Conservation (phyloP, 2,329 filamentous ascomycete species). For the Diatrype stigma region DNA sequence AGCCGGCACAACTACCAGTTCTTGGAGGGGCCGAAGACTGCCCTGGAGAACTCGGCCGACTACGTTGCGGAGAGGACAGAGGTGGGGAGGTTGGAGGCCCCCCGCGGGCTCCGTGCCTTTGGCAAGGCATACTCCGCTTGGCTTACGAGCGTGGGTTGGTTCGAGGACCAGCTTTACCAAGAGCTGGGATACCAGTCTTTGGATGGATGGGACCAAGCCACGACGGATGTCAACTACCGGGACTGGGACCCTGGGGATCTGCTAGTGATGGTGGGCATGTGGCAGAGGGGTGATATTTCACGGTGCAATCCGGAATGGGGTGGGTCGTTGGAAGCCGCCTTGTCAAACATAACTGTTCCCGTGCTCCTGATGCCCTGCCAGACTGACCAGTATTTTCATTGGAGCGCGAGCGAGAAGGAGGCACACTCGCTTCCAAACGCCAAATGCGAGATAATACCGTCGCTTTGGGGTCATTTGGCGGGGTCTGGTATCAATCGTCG, state of each 20-base stretch:
- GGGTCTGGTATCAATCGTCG: conserved; percentile 25
- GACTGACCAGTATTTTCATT: conserved; percentile 64
- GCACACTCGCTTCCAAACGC: conserved; percentile 22
- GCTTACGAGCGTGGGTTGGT: conserved; percentile 43
- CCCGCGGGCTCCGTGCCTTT: conserved; percentile 38
- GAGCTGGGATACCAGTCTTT: conserved; percentile 31
- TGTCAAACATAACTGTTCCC: conserved; percentile 57
- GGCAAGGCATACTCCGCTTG: conserved; percentile 43
- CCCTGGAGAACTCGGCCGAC: conserved; percentile 36
- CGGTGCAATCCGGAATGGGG: conserved; percentile 13
- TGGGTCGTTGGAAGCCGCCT: conserved; percentile 42
- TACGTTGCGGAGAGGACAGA: conserved; percentile 31
- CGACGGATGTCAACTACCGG: conserved; percentile 28
- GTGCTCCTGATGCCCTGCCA: conserved; percentile 57
- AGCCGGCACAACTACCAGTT: conserved; percentile 44
- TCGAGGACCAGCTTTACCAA: conserved; percentile 36
- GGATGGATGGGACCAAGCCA: conserved; percentile 30
- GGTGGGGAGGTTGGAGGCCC: conserved; percentile 21
- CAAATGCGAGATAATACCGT: conserved; percentile 28
- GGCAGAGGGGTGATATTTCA: conserved; percentile 38
- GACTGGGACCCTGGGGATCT: conserved; percentile 41
- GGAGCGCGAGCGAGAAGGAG: conserved; percentile 30
- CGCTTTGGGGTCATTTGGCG: conserved; percentile 34
- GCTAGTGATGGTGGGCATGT: conserved; percentile 37
- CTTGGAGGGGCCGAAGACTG: conserved; percentile 41